Evolutionary conservation across 192 early-diverging fungal genomes (phyloP).

Genomic region (Allomyces javanicus): DNA sequence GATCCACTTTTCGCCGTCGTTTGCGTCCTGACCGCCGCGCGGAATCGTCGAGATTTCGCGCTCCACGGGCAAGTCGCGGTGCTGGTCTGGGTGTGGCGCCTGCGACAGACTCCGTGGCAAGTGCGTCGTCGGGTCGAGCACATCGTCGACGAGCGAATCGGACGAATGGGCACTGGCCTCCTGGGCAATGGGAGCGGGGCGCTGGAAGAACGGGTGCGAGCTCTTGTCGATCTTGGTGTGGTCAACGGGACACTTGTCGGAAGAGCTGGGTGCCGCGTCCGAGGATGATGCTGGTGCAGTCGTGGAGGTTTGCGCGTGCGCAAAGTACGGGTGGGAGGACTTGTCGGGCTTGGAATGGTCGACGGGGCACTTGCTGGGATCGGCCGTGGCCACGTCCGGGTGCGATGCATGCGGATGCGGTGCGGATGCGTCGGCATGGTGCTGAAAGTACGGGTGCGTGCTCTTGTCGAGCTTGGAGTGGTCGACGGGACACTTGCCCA

Average conservation of each 20-base stretch:
- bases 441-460: not conserved
- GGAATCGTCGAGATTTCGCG: conserved; percentile 66
- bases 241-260: conserved; percentile 28
- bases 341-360: conserved; percentile 30
- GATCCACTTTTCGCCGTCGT: conserved; percentile 45
- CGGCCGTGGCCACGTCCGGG: too few relatives aligned
- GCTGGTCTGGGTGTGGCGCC: conserved; percentile 17
- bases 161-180: too few relatives aligned
- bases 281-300: too few relatives aligned
- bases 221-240: conserved; percentile 12
- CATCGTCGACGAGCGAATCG: not conserved
- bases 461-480: conserved; percentile 12
- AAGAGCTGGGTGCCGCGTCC: too few relatives aligned
- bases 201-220: not conserved
- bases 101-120: conserved; percentile 41
- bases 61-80: conserved; percentile 24
- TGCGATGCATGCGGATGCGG: not conserved
- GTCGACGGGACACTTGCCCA: conserved; percentile 28
- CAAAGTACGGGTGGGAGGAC: conserved; percentile 19
- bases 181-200: too few relatives aligned
- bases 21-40: conserved; percentile 25
- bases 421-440: not conserved
- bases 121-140: conserved; percentile 35
- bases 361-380: conserved; percentile 20
- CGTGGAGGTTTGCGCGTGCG: not conserved